Conservation (phyloP, 208 protist species). For the Trypanosoma scelopori region DNA sequence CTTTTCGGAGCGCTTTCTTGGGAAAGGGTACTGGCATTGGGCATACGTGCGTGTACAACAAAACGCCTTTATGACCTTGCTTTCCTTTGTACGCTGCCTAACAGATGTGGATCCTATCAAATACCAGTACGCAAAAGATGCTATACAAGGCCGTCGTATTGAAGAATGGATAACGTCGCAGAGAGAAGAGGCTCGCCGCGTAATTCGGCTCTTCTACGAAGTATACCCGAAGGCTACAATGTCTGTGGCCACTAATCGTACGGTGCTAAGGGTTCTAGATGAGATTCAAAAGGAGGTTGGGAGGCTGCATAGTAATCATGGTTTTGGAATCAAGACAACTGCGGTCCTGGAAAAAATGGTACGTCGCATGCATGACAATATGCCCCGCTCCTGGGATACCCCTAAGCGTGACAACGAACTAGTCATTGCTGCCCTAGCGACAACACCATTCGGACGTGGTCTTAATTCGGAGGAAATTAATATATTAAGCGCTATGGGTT, state of each 20-base stretch:
- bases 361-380: constrained; percentile 41
- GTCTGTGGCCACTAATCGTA: constrained; percentile 64
- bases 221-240: constrained; percentile 69
- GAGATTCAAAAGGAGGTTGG: constrained; percentile 40
- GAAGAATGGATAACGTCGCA: constrained; percentile 59
- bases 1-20: constrained; percentile 53
- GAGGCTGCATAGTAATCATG: constrained; percentile 51
- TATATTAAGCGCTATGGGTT: constrained; percentile 67
- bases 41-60: constrained; percentile 68
- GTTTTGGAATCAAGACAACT: constrained; percentile 44
- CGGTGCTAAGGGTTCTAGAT: constrained; percentile 59
- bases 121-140: constrained; percentile 53
- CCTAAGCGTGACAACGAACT: constrained; percentile 60
- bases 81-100: constrained; percentile 69
- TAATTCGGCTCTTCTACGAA: constrained; percentile 75
- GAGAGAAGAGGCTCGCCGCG: constrained; percentile 42
- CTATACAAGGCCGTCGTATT: constrained; percentile 50
- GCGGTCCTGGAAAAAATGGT: constrained; percentile 40
- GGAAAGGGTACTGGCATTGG: constrained; percentile 46
- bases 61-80: constrained; percentile 79
- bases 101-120: constrained; percentile 46
- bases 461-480: constrained; percentile 53
- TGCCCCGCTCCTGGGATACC: constrained; percentile 51
- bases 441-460: constrained; percentile 60
- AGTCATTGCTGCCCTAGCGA: constrained; percentile 56